Conservation (phyloP, 2,329 filamentous ascomycete genomes). For the Apiospora malaysiana region DNA sequence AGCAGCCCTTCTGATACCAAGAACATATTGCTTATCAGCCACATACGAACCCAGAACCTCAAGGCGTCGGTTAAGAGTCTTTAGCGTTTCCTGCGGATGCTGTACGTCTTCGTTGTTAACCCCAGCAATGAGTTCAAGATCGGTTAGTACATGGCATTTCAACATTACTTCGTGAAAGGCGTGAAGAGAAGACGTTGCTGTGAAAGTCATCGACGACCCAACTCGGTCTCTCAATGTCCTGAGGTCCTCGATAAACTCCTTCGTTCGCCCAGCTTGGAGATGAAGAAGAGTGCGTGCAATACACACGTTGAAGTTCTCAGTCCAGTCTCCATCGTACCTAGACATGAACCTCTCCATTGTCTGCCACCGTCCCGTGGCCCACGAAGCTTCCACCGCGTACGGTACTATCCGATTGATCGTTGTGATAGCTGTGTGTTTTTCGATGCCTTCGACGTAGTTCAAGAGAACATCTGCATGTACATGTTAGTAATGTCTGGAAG, state of each 20-base stretch:
- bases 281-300: conserved; percentile 72
- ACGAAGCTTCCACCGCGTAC: conserved; percentile 89
- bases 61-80: conserved; percentile 75
- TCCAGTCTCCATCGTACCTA: conserved; percentile 56
- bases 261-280: conserved; percentile 57
- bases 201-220: conserved; percentile 75
- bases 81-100: conserved; percentile 51
- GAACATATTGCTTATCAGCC: conserved; percentile 89
- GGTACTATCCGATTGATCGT: conserved; percentile 72
- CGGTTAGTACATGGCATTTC: conserved; percentile 84
- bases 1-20: conserved; percentile 83
- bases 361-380: conserved; percentile 85
- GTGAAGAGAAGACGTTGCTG: conserved; percentile 80
- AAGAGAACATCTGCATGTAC: conserved; percentile 72
- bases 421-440: conserved; percentile 52
- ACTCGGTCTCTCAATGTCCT: conserved; percentile 71
- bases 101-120: conserved; percentile 48
- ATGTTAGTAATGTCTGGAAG: neutral
- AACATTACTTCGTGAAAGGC: conserved; percentile 85
- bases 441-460: conserved; percentile 82
- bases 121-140: conserved; percentile 78
- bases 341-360: conserved; percentile 72
- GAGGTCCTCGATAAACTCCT: conserved; percentile 63
- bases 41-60: conserved; percentile 88
- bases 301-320: conserved; percentile 80